Evolutionary conservation across 176 grass and related monocot genomes (phyloP).

Genomic region (Oryza longistaminata): DNA sequence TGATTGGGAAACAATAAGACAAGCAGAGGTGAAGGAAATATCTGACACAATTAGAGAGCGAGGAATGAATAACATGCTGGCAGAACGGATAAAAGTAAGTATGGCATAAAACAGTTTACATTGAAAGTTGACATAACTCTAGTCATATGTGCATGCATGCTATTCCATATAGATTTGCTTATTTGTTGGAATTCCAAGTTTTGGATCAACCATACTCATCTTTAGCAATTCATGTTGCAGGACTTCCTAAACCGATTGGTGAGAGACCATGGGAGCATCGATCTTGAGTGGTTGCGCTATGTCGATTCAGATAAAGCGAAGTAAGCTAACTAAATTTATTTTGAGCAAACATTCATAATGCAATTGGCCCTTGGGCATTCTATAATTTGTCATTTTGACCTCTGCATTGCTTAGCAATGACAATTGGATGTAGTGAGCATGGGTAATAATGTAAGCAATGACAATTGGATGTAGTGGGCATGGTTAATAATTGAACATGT

Average conservation of each 20-base stretch:
- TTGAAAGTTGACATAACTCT: background rate
- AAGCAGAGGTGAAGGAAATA: slow-evolving; percentile 54
- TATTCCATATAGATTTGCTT: slow-evolving; percentile 18
- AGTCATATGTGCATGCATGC: background rate
- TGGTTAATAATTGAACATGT: background rate
- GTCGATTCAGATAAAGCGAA: slow-evolving; percentile 77
- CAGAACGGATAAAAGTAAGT: slow-evolving; percentile 89
- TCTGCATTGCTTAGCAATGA: background rate
- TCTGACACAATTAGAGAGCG: slow-evolving; percentile 72
- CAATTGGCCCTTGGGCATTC: background rate
- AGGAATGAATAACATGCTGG: slow-evolving; percentile 87
- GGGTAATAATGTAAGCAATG: background rate
- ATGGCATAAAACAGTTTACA: slow-evolving; percentile 29
- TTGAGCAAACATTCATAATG: background rate
- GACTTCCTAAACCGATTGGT: slow-evolving; percentile 68
- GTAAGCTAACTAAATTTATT: slow-evolving; percentile 46
- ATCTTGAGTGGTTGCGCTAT: slow-evolving; percentile 76
- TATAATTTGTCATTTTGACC: slow-evolving; percentile 1
- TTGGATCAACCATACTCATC: slow-evolving; percentile 14
- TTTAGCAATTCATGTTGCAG: slow-evolving; percentile 42
- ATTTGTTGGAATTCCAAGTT: slow-evolving; percentile 18
- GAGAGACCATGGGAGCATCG: slow-evolving; percentile 66
- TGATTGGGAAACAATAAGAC: slow-evolving; percentile 67
- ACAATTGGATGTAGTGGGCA: background rate
- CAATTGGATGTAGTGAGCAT: background rate